Evolutionary conservation across 805 yeast species (phyloP).

Genomic region (Yarrowia sp.): DNA sequence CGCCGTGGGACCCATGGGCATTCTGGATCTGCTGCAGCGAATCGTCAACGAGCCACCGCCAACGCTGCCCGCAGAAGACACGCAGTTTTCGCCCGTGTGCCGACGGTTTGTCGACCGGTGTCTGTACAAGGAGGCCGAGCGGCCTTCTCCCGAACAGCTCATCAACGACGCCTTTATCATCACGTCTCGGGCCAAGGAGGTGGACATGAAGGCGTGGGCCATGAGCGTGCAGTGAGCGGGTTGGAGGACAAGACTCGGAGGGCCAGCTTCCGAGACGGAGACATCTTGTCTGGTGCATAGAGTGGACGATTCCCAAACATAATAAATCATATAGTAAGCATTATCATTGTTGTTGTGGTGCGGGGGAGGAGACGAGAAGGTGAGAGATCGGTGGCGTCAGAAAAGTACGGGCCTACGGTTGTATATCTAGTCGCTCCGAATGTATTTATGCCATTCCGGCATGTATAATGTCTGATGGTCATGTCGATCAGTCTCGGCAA

Average conservation of each 20-base stretch:
- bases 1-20: conserved; percentile 55
- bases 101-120: conserved; percentile 72
- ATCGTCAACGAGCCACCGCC: conserved; percentile 95
- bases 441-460: background rate
- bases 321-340: conserved; percentile 13
- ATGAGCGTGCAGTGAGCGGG: conserved; percentile 20
- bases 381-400: too few species aligned
- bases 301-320: background rate
- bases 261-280: background rate
- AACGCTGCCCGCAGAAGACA: conserved; percentile 45
- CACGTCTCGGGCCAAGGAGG: conserved; percentile 30
- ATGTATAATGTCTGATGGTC: background rate
- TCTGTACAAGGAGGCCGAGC: conserved; percentile 64
- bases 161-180: conserved; percentile 40
- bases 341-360: background rate
- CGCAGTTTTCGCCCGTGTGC: conserved; percentile 47
- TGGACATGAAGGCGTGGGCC: conserved; percentile 32
- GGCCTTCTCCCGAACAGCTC: conserved; percentile 74
- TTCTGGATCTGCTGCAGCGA: conserved; percentile 82
- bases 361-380: background rate
- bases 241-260: background rate
- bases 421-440: background rate
- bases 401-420: too few species aligned
- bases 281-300: background rate
- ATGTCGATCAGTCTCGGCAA: conserved; percentile 15